Evolutionary conservation across 306 rosid genomes (phyloP).

Genomic region (Carpinus fangiana): DNA sequence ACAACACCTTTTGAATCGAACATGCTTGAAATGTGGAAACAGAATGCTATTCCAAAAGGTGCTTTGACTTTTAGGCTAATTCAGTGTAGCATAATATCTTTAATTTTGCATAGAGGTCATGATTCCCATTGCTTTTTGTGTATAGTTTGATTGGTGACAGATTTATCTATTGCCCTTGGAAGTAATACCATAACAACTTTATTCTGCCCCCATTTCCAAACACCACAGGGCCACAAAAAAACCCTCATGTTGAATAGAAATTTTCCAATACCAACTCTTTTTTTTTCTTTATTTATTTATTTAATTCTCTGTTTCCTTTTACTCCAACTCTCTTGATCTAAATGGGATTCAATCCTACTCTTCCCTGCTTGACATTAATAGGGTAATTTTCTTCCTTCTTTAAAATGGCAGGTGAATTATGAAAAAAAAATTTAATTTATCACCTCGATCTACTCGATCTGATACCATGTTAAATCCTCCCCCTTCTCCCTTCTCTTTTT

Average conservation of each 20-base stretch:
- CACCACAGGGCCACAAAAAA: slow-evolving; percentile 23
- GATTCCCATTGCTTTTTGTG: slow-evolving; percentile 38
- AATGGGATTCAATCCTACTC: too few relatives aligned
- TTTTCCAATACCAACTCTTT: not conserved
- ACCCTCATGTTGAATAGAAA: slow-evolving; percentile 46
- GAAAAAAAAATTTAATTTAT: too few relatives aligned
- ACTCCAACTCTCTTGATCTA: not conserved
- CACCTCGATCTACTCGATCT: too few relatives aligned
- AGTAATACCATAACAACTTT: slow-evolving; percentile 36
- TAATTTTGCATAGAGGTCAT: slow-evolving; percentile 37
- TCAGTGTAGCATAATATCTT: slow-evolving; percentile 14
- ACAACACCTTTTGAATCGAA: slow-evolving; percentile 22
- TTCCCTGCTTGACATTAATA: too few relatives aligned
- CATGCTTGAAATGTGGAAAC: slow-evolving; percentile 40
- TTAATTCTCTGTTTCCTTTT: not conserved
- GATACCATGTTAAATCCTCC: too few relatives aligned
- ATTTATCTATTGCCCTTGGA: slow-evolving; percentile 46
- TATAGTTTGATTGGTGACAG: slow-evolving; percentile 30
- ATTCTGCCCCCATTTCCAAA: slow-evolving; percentile 42
- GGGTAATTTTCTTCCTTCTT: too few relatives aligned
- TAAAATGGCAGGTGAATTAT: too few relatives aligned
- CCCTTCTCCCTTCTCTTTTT: too few relatives aligned
- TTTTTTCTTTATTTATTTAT: too few relatives aligned
- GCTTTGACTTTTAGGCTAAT: slow-evolving; percentile 37
- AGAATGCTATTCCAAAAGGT: slow-evolving; percentile 23